Conservation (phyloP, 352 stramenopile species). For the Elongisporangium prolatum region DNA sequence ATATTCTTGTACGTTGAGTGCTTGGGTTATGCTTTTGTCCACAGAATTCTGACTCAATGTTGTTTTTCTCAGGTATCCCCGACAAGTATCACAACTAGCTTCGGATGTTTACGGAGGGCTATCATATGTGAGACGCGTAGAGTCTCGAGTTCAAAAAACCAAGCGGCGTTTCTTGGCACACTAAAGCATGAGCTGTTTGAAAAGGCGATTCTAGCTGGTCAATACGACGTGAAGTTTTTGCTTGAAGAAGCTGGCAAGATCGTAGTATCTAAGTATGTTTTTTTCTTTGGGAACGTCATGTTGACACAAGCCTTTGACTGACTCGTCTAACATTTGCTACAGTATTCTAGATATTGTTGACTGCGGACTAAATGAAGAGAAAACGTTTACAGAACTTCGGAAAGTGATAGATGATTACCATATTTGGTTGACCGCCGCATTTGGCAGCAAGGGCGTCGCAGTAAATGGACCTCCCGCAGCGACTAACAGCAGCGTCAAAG, state of each 20-base stretch:
- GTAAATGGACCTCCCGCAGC: conserved; percentile 32
- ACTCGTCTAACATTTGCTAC: conserved; percentile 6
- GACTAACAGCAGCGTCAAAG: conserved; percentile 19
- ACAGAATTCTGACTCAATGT: not conserved
- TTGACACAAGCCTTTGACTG: not conserved
- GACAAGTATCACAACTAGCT: conserved; percentile 75
- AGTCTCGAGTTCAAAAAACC: conserved; percentile 47
- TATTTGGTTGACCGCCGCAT: conserved; percentile 36
- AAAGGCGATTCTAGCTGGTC: conserved; percentile 31
- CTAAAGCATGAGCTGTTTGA: conserved; percentile 87
- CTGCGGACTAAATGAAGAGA: conserved; percentile 54
- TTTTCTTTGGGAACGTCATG: conserved; percentile 4
- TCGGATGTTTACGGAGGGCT: conserved; percentile 61
- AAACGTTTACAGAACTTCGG: conserved; percentile 44
- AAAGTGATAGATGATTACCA: conserved; percentile 53
- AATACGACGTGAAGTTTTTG: conserved; percentile 27
- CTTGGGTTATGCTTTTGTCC: not conserved
- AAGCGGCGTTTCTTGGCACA: conserved; percentile 66
- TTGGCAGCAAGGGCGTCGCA: conserved; percentile 17
- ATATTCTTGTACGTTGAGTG: conserved; percentile 52
- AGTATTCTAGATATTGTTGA: conserved; percentile 71
- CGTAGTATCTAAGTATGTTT: conserved; percentile 53
- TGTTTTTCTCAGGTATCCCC: conserved; percentile 54
- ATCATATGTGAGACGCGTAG: conserved; percentile 63
- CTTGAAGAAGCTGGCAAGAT: conserved; percentile 37